These are phyloP conservation scores for Fraxinus dipetala DNA, from an alignment of 305 asterid genomes.

Conservation along the genomic window DNA sequence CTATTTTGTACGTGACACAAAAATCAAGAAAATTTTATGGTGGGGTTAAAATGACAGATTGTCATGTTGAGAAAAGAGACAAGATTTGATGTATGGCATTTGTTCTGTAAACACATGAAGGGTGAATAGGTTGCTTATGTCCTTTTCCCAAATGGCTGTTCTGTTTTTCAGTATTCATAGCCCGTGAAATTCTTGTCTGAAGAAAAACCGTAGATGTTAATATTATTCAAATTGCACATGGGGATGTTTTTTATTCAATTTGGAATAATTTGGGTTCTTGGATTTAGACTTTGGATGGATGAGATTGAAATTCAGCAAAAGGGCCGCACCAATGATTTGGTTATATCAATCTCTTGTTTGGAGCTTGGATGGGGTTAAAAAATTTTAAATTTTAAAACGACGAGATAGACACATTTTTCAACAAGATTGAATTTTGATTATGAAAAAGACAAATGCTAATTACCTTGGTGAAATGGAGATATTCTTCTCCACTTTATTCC, in stretches of 20 bases:
- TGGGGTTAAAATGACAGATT: slow-evolving; percentile 45
- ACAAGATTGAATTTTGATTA: slow-evolving; percentile 1
- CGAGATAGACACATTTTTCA: slow-evolving; percentile 1
- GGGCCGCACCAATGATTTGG: not conserved
- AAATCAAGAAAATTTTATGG: slow-evolving; percentile 5
- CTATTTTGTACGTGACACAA: not conserved
- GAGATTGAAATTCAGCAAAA: not conserved
- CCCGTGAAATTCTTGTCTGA: slow-evolving; percentile 46
- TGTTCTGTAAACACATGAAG: slow-evolving; percentile 37
- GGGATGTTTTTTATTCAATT: slow-evolving; percentile 17
- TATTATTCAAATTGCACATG: not conserved
- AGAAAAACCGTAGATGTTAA: slow-evolving; percentile 15
- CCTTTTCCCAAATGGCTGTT: slow-evolving; percentile 52
- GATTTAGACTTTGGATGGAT: not conserved
- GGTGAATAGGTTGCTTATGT: slow-evolving; percentile 50
- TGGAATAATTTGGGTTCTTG: slow-evolving; percentile 18
- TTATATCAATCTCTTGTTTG: not conserved
- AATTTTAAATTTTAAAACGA: not conserved
- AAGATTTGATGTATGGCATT: slow-evolving; percentile 42
- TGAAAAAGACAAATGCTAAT: slow-evolving; percentile 15
- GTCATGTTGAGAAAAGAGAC: slow-evolving; percentile 48
- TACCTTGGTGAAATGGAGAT: not conserved
- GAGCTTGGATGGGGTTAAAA: not conserved
- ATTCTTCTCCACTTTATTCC: not conserved
- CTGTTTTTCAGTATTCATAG: slow-evolving; percentile 29